Conservation (phyloP, 805 yeast species). For the Komagataella kurtzmanii region DNA sequence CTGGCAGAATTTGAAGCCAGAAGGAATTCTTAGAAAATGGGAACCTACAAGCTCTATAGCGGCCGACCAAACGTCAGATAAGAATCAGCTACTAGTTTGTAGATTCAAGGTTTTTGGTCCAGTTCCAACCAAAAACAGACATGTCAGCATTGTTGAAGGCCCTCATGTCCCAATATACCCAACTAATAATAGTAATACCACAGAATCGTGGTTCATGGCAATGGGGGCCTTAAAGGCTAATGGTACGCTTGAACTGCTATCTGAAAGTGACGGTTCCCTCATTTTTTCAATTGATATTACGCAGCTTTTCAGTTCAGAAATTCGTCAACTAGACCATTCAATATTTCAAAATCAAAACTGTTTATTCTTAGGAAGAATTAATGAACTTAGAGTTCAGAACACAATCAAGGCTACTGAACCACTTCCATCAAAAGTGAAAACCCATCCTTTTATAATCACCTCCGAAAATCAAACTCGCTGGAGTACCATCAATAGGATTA, state of each 20-base stretch:
- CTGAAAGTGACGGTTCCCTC: slow-evolving; percentile 51
- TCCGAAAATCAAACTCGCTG: not conserved
- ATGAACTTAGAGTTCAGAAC: slow-evolving; percentile 33
- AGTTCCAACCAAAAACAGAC: slow-evolving; percentile 24
- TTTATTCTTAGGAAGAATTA: slow-evolving; percentile 42
- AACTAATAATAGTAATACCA: slow-evolving; percentile 6
- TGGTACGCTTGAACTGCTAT: slow-evolving; percentile 45
- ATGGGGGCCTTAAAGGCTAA: slow-evolving; percentile 58
- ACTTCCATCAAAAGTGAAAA: not conserved
- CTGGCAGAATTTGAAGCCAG: slow-evolving; percentile 37
- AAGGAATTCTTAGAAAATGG: slow-evolving; percentile 35
- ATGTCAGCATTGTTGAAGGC: slow-evolving; percentile 14
- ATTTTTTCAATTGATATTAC: slow-evolving; percentile 46
- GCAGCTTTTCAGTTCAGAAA: slow-evolving; percentile 40
- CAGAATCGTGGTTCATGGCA: slow-evolving; percentile 59
- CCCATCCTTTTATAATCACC: slow-evolving; percentile 2
- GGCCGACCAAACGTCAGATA: slow-evolving; percentile 8
- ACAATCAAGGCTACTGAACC: slow-evolving; percentile 12
- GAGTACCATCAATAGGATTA: slow-evolving; percentile 17
- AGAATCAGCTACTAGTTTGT: slow-evolving; percentile 36
- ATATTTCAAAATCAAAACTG: slow-evolving; percentile 45
- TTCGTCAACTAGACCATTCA: slow-evolving; percentile 50
- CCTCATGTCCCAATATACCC: slow-evolving; percentile 12
- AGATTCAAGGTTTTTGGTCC: slow-evolving; percentile 59
- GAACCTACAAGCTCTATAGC: slow-evolving; percentile 19